These are phyloP conservation scores for Pythium monospermum DNA, from an alignment of 352 stramenopile genomes.

Conservation along the genomic window DNA sequence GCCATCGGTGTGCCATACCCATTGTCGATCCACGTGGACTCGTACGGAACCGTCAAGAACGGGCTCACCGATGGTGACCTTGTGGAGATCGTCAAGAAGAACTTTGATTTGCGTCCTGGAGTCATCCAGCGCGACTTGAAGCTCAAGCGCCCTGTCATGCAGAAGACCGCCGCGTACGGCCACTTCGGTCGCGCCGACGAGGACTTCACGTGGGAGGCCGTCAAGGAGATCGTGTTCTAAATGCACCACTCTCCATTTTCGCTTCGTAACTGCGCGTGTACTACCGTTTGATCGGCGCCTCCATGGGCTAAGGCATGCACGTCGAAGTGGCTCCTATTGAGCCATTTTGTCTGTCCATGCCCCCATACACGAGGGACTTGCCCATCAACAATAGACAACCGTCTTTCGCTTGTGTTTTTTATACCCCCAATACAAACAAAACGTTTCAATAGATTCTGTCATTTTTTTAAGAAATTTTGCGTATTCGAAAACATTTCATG, in stretches of 20 bases:
- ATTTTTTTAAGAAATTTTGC: background rate
- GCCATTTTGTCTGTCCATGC: conserved; percentile 14
- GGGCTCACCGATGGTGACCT: conserved; percentile 95
- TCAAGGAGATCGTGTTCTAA: conserved; percentile 90
- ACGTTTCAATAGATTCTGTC: conserved; percentile 7
- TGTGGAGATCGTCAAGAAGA: conserved; percentile 98
- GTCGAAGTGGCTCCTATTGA: background rate
- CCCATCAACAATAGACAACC: too few relatives aligned
- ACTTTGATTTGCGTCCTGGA: conserved; percentile 98
- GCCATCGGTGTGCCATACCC: conserved; percentile 97
- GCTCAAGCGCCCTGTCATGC: conserved; percentile 96
- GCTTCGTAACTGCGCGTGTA: too few relatives aligned
- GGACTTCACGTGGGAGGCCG: conserved; percentile 99
- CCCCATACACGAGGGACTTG: conserved; percentile 13
- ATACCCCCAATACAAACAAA: background rate
- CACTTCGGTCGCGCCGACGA: conserved; percentile 98
- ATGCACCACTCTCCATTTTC: background rate
- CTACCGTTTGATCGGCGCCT: conserved; percentile 22
- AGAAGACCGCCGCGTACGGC: conserved; percentile 98
- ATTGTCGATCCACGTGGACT: conserved; percentile 97
- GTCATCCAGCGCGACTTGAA: conserved; percentile 98
- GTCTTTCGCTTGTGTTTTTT: conserved; percentile 19
- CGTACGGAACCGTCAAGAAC: conserved; percentile 96
- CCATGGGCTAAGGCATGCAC: conserved; percentile 16
- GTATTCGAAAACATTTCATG: background rate